These are phyloP conservation scores for Cucumis variabilis DNA, from an alignment of 331 rosid species.

Conservation along the genomic window DNA sequence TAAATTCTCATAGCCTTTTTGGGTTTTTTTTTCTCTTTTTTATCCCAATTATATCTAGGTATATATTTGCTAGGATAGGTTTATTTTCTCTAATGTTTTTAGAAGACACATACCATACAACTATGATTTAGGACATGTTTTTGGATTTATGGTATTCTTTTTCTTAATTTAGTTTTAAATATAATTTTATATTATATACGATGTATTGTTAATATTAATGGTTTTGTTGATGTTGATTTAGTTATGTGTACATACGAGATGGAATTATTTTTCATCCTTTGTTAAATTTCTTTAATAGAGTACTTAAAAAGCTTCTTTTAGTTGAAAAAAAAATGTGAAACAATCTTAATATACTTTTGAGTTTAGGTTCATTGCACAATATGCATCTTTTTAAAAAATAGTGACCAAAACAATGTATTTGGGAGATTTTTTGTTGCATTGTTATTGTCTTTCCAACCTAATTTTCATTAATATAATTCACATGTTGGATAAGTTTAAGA, in stretches of 20 bases:
- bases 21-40: not conserved
- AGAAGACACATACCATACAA: not conserved
- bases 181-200: not conserved
- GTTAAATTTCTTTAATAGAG: not conserved
- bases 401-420: slow-evolving; percentile 25
- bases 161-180: not conserved
- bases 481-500: not conserved
- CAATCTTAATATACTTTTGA: not conserved
- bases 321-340: not conserved
- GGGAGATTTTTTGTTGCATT: slow-evolving; percentile 26
- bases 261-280: not conserved
- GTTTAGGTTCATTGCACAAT: slow-evolving; percentile 6
- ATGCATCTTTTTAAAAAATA: slow-evolving; percentile 12
- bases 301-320: not conserved
- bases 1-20: not conserved
- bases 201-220: not conserved
- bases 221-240: not conserved
- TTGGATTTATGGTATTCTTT: not conserved
- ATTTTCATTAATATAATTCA: slow-evolving; percentile 22
- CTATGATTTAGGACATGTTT: not conserved
- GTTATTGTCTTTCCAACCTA: slow-evolving; percentile 26
- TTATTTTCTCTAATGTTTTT: not conserved
- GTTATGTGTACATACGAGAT: no score
- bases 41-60: not conserved
- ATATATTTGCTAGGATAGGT: not conserved